phyloP scores from a whole-genome alignment of 108 stramenopile species.

The Bacterosira constricta region DNA sequence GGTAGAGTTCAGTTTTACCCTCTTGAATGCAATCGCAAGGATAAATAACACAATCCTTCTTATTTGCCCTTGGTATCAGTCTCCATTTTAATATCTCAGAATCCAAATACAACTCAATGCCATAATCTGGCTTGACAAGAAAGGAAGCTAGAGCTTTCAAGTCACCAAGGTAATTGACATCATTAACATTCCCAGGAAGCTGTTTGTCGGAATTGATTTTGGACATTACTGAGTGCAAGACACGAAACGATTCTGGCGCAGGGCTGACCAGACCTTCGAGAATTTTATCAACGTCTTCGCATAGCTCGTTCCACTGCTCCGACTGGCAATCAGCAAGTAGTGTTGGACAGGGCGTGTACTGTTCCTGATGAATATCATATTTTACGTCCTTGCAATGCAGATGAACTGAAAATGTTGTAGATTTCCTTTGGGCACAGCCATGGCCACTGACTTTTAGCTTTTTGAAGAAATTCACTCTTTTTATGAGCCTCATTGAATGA shows the following conservation, averaged over 20 bases:
- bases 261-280: slow-evolving; percentile 33
- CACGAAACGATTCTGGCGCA: slow-evolving; percentile 42
- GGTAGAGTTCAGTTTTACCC: slow-evolving; percentile 13
- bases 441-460: too few species aligned
- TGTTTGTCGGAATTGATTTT: slow-evolving; percentile 13
- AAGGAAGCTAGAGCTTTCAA: slow-evolving; percentile 23
- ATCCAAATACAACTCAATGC: slow-evolving; percentile 23
- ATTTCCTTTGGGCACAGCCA: neutral
- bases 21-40: neutral
- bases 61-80: slow-evolving; percentile 5
- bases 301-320: slow-evolving; percentile 21
- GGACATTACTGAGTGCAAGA: slow-evolving; percentile 16
- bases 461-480: too few species aligned
- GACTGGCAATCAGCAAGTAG: neutral
- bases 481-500: neutral
- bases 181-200: neutral
- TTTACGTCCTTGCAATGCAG: too few species aligned
- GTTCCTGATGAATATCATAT: neutral
- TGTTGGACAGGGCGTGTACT: neutral
- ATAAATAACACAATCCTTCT: neutral
- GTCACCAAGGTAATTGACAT: neutral
- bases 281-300: slow-evolving; percentile 30
- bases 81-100: slow-evolving; percentile 24
- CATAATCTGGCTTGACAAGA: slow-evolving; percentile 27
- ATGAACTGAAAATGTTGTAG: too few species aligned